Evolutionary conservation across 495 filamentous ascomycete species (phyloP), one percentile per base, ranked within the genome.

Genomic region (Penicillium longicatenatum): DNA sequence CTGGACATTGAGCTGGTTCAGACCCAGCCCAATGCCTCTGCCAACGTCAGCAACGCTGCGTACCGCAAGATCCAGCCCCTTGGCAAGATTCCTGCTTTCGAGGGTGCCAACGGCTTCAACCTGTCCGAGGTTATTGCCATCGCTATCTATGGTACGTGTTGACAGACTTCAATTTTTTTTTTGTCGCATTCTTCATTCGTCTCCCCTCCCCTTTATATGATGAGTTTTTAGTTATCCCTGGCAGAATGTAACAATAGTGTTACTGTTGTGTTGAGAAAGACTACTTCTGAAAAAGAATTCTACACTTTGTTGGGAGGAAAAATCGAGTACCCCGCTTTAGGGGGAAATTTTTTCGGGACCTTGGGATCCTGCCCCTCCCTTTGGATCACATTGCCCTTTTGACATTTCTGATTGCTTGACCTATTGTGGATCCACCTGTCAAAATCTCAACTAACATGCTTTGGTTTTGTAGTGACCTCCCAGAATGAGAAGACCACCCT

Each of bases 401-500:
- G 47, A 24, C 54, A 35, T 51, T 49, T 52, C 56, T 55, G 24
- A 64, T 69, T 64, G 61, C 55, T 59, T 41, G 58, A 52, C 44
- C 51, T n/a, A 42, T 52, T 44, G 41, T 55, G 51, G 30, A 61
- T 42, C 49, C 22, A 67, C 44, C 39, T 60, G 35, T 56, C 35
- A 59, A 52, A 35, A 55, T 57, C 59, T 54, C 35, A 54, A 62
- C 67, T 71, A 62, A 73, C 67, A 61, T 59, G 66, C 63, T 50
- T 57, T 59, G 60, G 31, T 63, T 57, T 58, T 57, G 57, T 71
- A 98, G 94, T 99, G 70, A 91, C 94, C 71, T 97, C 94, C 66
- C 94, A 99, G 82, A 98, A 99, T 76, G 94, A 98, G 87, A 98
- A 97, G 86, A 99, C 95, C 62, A 93, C 92, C 62, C 90, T 99